These are phyloP conservation scores for Lithocarpus polystachyus DNA, from an alignment of 306 rosid species.

Conservation along the genomic window DNA sequence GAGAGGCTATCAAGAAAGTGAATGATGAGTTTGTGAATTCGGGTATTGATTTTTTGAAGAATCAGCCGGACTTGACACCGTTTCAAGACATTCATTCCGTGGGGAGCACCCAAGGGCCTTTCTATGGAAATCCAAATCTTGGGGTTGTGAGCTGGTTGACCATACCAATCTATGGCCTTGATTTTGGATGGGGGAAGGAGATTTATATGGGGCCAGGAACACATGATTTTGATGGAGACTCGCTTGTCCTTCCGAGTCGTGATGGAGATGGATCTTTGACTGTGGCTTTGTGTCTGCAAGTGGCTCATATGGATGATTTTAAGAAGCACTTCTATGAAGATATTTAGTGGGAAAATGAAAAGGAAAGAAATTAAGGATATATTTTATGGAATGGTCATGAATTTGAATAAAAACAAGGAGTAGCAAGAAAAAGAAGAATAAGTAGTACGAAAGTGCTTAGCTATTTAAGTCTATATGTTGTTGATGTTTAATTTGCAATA, in stretches of 20 bases:
- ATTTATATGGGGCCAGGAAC: conserved; percentile 47
- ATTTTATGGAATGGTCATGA: no score
- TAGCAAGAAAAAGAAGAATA: no score
- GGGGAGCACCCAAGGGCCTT: conserved; percentile 16
- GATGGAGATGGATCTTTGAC: conserved; percentile 45
- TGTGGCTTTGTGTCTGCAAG: conserved; percentile 46
- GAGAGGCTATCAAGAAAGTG: conserved; percentile 51
- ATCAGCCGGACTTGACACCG: conserved; percentile 34
- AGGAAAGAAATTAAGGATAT: no score
- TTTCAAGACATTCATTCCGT: conserved; percentile 49
- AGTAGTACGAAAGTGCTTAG: no score
- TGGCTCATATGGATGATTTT: conserved; percentile 46
- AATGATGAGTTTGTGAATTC: conserved; percentile 40
- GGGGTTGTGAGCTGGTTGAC: conserved; percentile 57
- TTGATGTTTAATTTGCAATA: no score
- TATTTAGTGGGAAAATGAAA: not conserved
- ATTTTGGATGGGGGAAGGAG: conserved; percentile 73
- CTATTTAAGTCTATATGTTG: no score
- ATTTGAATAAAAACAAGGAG: no score
- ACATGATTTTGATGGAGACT: conserved; percentile 44
- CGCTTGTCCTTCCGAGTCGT: conserved; percentile 32
- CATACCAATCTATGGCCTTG: conserved; percentile 44
- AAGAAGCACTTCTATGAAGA: conserved; percentile 47
- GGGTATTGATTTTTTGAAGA: conserved; percentile 39
- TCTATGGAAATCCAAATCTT: conserved; percentile 48